Percentiles rank a stretch among this genome's conserved stretches.
phyloP scores from a whole-genome alignment of 345 rosid species.

The Sapria himalayana region DNA sequence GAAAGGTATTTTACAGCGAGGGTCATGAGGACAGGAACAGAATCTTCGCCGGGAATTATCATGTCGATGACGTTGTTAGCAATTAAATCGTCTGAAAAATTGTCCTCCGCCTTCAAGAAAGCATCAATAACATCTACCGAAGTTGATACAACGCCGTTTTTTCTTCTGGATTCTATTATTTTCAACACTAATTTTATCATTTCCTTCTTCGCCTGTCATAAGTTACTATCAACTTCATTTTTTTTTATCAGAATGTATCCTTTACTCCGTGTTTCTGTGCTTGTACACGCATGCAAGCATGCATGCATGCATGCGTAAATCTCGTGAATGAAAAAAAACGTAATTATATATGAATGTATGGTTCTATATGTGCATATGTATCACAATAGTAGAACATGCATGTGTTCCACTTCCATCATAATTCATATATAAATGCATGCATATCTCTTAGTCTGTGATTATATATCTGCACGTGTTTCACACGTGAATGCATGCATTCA shows the following conservation, averaged over 20 bases:
- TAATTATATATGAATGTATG: not conserved
- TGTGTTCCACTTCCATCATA: too few relatives aligned
- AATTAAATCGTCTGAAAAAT: constrained; percentile 44
- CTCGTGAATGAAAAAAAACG: too few relatives aligned
- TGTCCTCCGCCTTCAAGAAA: constrained; percentile 33
- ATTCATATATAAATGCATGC: too few relatives aligned
- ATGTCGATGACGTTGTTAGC: constrained; percentile 85
- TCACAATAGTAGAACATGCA: too few relatives aligned
- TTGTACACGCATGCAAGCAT: too few relatives aligned
- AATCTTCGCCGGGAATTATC: constrained; percentile 99
- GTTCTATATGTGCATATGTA: too few relatives aligned
- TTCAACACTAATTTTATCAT: constrained; percentile 49
- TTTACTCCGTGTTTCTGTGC: too few relatives aligned
- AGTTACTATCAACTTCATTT: not conserved
- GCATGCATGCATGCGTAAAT: too few relatives aligned
- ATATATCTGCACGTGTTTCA: too few relatives aligned
- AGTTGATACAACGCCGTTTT: constrained; percentile 8
- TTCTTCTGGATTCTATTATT: constrained; percentile 29
- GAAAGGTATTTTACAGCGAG: constrained; percentile 77
- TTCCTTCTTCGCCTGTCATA: constrained; percentile 61
- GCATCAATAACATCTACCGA: constrained; percentile 55
- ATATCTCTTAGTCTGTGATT: too few relatives aligned
- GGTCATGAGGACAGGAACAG: constrained; percentile 86
- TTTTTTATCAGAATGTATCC: too few relatives aligned
- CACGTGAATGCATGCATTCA: too few relatives aligned